These are phyloP conservation scores for Fusarium solani-melongenae DNA, from an alignment of 2,329 filamentous ascomycete species.

Conservation along the genomic window DNA sequence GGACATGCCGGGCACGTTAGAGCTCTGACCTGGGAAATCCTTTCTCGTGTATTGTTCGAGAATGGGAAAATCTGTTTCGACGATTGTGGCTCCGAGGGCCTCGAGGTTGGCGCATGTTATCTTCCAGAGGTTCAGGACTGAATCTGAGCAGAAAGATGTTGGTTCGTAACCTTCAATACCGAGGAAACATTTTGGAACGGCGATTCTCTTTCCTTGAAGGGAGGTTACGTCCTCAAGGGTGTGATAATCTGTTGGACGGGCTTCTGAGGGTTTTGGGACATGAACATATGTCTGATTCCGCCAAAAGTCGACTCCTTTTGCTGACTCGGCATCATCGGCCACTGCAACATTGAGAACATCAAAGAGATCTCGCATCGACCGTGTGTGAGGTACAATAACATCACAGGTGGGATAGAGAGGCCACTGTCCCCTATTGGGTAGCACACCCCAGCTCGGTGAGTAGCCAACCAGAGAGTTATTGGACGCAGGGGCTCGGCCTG, in stretches of 20 bases:
- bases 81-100: constrained; percentile 53
- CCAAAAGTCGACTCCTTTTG: constrained; percentile 59
- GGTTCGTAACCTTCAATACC: background rate
- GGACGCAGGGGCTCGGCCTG: constrained; percentile 65
- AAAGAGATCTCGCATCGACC: constrained; percentile 62
- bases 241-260: constrained; percentile 39
- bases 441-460: constrained; percentile 63
- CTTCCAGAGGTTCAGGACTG: constrained; percentile 28
- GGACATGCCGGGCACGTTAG: constrained; percentile 7
- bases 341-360: constrained; percentile 60
- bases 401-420: constrained; percentile 68
- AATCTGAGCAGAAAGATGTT: background rate
- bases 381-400: constrained; percentile 63
- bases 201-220: background rate
- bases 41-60: constrained; percentile 28
- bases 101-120: constrained; percentile 51
- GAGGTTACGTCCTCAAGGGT: background rate
- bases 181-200: background rate
- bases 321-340: constrained; percentile 51
- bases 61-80: constrained; percentile 47
- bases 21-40: constrained; percentile 13
- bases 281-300: constrained; percentile 59
- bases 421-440: constrained; percentile 64
- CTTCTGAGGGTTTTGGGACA: constrained; percentile 48
- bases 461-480: constrained; percentile 68